Evolutionary conservation across 345 rosid genomes (phyloP).

Genomic region (Eucalyptus cloeziana): DNA sequence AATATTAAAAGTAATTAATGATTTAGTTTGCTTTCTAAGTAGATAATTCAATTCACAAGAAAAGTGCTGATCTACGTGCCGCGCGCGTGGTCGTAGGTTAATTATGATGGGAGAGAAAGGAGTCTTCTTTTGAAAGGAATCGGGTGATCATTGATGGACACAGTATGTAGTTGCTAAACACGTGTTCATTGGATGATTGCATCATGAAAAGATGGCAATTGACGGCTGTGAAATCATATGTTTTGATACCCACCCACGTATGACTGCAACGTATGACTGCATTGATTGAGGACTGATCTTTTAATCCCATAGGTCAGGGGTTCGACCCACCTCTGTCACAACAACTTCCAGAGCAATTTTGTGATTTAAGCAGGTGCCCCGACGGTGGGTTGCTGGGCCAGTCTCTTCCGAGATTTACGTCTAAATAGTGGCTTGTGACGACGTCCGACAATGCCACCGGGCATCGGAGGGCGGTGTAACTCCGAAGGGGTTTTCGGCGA

Average conservation of each 20-base stretch:
- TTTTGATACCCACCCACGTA: background rate
- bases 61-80: background rate
- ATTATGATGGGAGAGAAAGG: background rate
- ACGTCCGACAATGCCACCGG: no score
- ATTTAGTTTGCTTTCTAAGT: background rate
- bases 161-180: background rate
- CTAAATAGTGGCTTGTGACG: no score
- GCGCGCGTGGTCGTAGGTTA: fast-evolving
- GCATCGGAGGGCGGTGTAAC: no score
- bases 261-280: no score
- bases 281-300: no score
- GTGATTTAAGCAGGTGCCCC: no score
- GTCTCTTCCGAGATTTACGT: no score
- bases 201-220: background rate
- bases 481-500: no score
- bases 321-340: no score
- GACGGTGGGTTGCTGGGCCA: no score
- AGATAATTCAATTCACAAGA: background rate
- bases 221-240: background rate
- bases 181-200: background rate
- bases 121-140: background rate
- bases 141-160: background rate
- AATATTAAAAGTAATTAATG: background rate
- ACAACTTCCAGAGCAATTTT: fast-evolving
- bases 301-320: no score